Evolutionary conservation across 371 early-diverging fungal species (phyloP).

Genomic region (Batkoa obscura): DNA sequence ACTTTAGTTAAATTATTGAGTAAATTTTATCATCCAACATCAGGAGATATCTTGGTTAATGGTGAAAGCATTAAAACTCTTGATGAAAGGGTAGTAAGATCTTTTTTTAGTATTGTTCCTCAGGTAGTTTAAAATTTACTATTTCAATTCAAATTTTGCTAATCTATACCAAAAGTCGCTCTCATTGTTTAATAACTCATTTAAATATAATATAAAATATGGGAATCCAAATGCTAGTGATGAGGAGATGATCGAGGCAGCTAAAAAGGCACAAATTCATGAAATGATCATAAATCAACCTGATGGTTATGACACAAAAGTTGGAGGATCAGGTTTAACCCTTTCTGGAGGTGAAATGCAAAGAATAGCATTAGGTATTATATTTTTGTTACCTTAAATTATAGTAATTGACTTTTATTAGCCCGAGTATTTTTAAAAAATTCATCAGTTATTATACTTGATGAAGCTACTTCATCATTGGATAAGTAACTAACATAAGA

Average conservation of each 20-base stretch:
- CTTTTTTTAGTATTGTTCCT: too few species aligned
- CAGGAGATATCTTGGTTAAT: too few species aligned
- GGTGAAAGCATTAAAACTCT: too few species aligned
- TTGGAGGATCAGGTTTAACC: conserved; percentile 83
- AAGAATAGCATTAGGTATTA: conserved; percentile 35
- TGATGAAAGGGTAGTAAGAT: too few species aligned
- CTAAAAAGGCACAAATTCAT: conserved; percentile 29
- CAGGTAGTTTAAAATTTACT: too few species aligned
- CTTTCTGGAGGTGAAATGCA: conserved; percentile 91
- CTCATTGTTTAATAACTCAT: conserved; percentile 13
- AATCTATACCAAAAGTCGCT: too few species aligned
- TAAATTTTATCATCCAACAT: too few species aligned
- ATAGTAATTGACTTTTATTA: conserved; percentile 10
- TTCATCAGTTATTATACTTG: conserved; percentile 51
- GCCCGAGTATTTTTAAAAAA: conserved; percentile 64
- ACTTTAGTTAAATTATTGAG: too few species aligned
- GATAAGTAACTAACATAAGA: conserved; percentile 1
- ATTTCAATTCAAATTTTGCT: too few species aligned
- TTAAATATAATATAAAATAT: conserved; percentile 59
- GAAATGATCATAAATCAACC: conserved; percentile 27
- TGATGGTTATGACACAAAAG: conserved; percentile 68
- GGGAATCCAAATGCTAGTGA: conserved; percentile 30
- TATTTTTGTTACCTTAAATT: neutral
- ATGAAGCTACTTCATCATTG: conserved; percentile 34
- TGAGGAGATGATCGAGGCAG: conserved; percentile 33